Percentiles rank a stretch among this genome's conserved stretches.
phyloP scores from a whole-genome alignment of 2,329 filamentous ascomycete species.

The Fusarium solani-melongenae region DNA sequence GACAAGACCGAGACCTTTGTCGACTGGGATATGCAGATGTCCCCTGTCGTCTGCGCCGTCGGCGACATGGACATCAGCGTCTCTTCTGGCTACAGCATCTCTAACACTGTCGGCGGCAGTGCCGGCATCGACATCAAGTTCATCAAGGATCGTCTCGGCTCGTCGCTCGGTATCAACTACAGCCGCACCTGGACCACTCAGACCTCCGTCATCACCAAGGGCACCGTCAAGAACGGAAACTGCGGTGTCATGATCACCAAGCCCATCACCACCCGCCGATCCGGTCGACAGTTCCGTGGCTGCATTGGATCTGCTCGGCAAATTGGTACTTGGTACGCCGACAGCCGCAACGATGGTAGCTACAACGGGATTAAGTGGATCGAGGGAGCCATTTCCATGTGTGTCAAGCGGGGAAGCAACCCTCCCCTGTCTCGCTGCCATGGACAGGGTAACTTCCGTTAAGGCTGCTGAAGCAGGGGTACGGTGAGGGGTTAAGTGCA shows the following conservation, averaged over 20 bases:
- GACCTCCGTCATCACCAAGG: conserved; percentile 12
- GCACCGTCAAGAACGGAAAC: conserved; percentile 10
- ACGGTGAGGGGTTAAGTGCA: not conserved
- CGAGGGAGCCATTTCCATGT: conserved; percentile 20
- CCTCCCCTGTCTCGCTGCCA: conserved; percentile 14
- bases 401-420: conserved; percentile 8
- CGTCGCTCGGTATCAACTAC: conserved; percentile 11
- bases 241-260: conserved; percentile 25
- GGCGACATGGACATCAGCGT: conserved; percentile 18
- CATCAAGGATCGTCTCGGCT: conserved; percentile 9
- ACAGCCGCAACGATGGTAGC: conserved; percentile 9
- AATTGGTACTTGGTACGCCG: conserved; percentile 16
- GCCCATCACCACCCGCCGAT: conserved; percentile 17
- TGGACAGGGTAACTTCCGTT: conserved; percentile 6
- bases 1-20: conserved; percentile 18
- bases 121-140: not conserved
- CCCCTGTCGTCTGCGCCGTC: conserved; percentile 10
- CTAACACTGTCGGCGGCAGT: conserved; percentile 17
- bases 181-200: conserved; percentile 18
- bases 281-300: conserved; percentile 16
- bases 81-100: conserved; percentile 11
- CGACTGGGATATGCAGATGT: conserved; percentile 26
- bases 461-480: not conserved
- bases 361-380: conserved; percentile 17
- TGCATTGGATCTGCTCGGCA: conserved; percentile 13